Conservation (phyloP, 2,329 filamentous ascomycete genomes). For the Leptographium galeiforme region DNA sequence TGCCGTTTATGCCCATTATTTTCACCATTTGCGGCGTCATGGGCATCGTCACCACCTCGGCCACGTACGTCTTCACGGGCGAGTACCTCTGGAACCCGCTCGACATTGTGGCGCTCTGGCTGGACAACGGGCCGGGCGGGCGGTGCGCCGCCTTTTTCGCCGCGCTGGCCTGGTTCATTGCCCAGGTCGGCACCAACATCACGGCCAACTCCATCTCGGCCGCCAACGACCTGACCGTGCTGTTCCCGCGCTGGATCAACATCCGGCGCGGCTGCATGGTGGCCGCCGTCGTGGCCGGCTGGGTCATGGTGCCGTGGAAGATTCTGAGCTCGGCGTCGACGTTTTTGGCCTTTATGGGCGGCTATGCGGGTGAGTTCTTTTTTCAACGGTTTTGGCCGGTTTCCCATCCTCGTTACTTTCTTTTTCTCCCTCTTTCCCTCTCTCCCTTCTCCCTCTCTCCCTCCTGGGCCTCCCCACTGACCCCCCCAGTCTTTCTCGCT, state of each 20-base stretch:
- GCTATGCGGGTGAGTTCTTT: constrained; percentile 31
- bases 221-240: constrained; percentile 41
- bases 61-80: constrained; percentile 37
- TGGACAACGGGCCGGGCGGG: constrained; percentile 27
- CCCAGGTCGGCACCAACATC: constrained; percentile 43
- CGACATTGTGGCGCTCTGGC: constrained; percentile 31
- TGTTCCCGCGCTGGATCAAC: constrained; percentile 39
- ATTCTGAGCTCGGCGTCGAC: constrained; percentile 44
- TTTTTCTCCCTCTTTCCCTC: not conserved
- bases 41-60: constrained; percentile 45
- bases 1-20: constrained; percentile 31
- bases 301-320: constrained; percentile 53
- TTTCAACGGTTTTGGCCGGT: no score
- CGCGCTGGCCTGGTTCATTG: constrained; percentile 38
- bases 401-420: no score
- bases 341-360: constrained; percentile 53
- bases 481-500: constrained; percentile 19
- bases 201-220: constrained; percentile 39
- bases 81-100: constrained; percentile 36
- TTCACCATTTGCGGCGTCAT: constrained; percentile 34
- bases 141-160: constrained; percentile 30
- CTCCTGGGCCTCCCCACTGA: not conserved
- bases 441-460: not conserved
- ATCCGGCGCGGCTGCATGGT: constrained; percentile 43
- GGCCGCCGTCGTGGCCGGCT: constrained; percentile 41